Evolutionary conservation across 257 asterid species (phyloP).

Genomic region (Solanum appendiculatum): DNA sequence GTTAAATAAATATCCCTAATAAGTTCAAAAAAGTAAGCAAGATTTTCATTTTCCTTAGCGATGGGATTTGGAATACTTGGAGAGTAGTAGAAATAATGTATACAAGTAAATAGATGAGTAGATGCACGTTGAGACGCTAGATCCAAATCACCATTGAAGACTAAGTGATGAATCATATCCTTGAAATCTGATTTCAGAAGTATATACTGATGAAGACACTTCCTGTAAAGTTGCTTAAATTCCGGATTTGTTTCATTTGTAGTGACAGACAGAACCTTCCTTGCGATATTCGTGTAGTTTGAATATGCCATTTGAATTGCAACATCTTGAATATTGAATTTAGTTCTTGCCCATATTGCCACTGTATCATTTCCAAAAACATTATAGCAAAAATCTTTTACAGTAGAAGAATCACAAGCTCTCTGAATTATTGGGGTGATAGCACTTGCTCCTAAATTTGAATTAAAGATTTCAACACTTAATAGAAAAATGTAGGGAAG

Average conservation of each 20-base stretch:
- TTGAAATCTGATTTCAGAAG: background rate
- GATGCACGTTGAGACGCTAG: background rate
- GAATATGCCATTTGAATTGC: background rate
- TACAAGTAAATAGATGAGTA: background rate
- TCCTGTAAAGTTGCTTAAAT: background rate
- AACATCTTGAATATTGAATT: background rate
- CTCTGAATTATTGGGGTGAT: background rate
- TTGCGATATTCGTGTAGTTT: background rate
- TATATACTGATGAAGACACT: background rate
- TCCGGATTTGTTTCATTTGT: background rate
- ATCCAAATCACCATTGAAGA: background rate
- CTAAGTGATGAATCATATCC: background rate
- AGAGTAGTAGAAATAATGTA: background rate
- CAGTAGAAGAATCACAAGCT: background rate
- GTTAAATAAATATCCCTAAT: background rate
- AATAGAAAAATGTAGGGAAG: background rate
- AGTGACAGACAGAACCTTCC: background rate
- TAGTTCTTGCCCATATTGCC: background rate
- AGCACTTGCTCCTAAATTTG: background rate
- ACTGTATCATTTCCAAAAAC: background rate
- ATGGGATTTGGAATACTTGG: background rate
- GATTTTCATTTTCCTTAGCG: background rate
- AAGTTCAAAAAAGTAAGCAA: background rate
- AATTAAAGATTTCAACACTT: background rate
- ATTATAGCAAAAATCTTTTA: background rate